Conservation (phyloP, 176 grass and related monocot genomes). For the Lolium multiflorum region DNA sequence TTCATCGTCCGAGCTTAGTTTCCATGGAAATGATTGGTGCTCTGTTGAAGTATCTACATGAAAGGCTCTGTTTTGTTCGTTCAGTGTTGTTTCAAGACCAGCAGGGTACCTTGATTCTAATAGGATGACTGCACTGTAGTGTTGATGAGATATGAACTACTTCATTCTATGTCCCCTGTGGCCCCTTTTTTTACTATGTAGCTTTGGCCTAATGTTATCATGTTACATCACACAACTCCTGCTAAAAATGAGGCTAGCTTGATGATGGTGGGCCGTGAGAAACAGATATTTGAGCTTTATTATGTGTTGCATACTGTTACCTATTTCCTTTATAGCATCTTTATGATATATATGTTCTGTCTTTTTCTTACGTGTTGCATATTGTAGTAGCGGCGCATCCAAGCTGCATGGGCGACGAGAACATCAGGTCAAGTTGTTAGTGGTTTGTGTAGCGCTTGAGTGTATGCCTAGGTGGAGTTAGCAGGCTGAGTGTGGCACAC, state of each 20-base stretch:
- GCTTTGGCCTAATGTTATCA: neutral
- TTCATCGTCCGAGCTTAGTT: neutral
- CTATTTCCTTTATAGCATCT: no score
- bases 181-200: neutral
- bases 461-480: no score
- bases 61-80: neutral
- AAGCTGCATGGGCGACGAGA: no score
- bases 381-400: no score
- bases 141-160: constrained; percentile 7
- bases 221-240: neutral
- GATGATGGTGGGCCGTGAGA: neutral
- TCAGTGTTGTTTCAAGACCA: neutral
- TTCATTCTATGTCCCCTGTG: neutral
- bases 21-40: neutral
- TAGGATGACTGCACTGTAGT: neutral
- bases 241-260: neutral
- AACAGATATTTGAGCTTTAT: neutral
- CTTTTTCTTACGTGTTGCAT: no score
- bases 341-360: no score
- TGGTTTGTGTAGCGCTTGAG: no score
- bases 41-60: constrained; percentile 5
- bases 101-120: neutral
- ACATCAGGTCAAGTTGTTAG: no score
- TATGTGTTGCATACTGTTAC: no score
- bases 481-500: no score